Conservation (phyloP, 495 filamentous ascomycete species). For the Xylaria grammica region DNA sequence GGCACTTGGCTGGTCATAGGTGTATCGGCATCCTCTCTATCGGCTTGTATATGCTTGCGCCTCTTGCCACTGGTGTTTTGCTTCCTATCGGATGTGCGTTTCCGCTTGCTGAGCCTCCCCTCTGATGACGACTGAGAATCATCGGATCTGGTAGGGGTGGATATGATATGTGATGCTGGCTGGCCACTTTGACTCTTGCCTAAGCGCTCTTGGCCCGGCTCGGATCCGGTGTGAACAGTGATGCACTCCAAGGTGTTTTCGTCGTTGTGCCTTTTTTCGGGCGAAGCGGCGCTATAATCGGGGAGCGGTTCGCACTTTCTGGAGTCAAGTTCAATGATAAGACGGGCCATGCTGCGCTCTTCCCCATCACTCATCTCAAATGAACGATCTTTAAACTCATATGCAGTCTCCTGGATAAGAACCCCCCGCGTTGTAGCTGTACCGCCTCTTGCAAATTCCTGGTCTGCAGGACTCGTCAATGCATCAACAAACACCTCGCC, state of each 20-base stretch:
- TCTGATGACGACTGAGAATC: conserved; percentile 27
- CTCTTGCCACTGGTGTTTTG: conserved; percentile 32
- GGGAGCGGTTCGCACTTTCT: conserved; percentile 32
- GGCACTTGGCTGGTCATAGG: conserved; percentile 26
- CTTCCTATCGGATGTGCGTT: conserved; percentile 29
- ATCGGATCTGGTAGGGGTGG: conserved; percentile 21
- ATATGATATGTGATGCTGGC: conserved; percentile 8
- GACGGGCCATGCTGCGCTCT: conserved; percentile 49
- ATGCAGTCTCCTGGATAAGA: neutral
- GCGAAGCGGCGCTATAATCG: conserved; percentile 29
- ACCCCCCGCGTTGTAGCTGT: neutral
- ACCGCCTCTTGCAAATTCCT: conserved; percentile 17
- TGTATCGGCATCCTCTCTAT: conserved; percentile 19
- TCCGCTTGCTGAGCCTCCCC: conserved; percentile 34
- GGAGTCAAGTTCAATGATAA: conserved; percentile 53
- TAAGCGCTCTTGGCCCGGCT: conserved; percentile 4
- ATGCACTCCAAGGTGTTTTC: conserved; percentile 25
- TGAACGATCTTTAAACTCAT: conserved; percentile 35
- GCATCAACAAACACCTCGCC: conserved; percentile 54
- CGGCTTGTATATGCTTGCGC: conserved; percentile 28
- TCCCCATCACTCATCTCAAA: conserved; percentile 50
- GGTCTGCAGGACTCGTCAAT: conserved; percentile 39
- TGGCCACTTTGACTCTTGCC: conserved; percentile 20
- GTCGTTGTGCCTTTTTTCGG: conserved; percentile 24
- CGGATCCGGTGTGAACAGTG: conserved; percentile 24